These are phyloP conservation scores for Colletotrichum sp. DNA, from an alignment of 2,329 filamentous ascomycete genomes.

Conservation along the genomic window DNA sequence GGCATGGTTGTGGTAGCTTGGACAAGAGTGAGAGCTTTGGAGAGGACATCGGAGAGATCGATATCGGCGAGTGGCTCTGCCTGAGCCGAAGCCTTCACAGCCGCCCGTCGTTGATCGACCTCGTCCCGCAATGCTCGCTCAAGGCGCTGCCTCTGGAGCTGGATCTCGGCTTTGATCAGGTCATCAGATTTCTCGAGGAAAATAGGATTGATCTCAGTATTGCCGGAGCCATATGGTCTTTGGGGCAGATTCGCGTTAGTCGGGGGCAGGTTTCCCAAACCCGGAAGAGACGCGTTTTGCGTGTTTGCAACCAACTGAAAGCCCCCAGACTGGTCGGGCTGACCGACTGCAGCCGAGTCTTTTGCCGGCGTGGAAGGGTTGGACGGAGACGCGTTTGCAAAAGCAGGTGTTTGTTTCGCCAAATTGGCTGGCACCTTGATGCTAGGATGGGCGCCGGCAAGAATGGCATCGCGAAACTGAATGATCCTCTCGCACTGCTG, in stretches of 20 bases:
- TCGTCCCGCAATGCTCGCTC: conserved; percentile 82
- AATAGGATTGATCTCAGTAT: conserved; percentile 79
- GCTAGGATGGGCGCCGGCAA: conserved; percentile 75
- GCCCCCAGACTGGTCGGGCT: conserved; percentile 31
- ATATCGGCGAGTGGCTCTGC: conserved; percentile 66
- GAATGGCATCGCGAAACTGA: conserved; percentile 78
- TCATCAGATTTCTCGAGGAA: conserved; percentile 87
- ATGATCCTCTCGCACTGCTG: conserved; percentile 82
- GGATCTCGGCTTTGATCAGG: conserved; percentile 80
- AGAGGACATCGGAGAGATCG: conserved; percentile 75
- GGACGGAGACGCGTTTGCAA: conserved; percentile 26
- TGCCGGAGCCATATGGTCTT: conserved; percentile 49
- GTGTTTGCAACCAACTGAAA: conserved; percentile 40
- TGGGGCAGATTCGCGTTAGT: conserved; percentile 38
- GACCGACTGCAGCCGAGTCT: neutral
- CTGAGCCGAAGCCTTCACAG: conserved; percentile 46
- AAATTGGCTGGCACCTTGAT: conserved; percentile 60
- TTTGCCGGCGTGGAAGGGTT: conserved; percentile 1
- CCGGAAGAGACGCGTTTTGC: conserved; percentile 36
- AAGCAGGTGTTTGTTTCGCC: conserved; percentile 22
- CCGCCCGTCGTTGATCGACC: conserved; percentile 64
- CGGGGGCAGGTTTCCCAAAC: conserved; percentile 24
- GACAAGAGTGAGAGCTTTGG: conserved; percentile 73
- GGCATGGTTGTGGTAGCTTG: conserved; percentile 67
- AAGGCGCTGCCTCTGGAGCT: conserved; percentile 79